Evolutionary conservation across 2,329 filamentous ascomycete species (phyloP).

Genomic region (Arthroderma sp.): DNA sequence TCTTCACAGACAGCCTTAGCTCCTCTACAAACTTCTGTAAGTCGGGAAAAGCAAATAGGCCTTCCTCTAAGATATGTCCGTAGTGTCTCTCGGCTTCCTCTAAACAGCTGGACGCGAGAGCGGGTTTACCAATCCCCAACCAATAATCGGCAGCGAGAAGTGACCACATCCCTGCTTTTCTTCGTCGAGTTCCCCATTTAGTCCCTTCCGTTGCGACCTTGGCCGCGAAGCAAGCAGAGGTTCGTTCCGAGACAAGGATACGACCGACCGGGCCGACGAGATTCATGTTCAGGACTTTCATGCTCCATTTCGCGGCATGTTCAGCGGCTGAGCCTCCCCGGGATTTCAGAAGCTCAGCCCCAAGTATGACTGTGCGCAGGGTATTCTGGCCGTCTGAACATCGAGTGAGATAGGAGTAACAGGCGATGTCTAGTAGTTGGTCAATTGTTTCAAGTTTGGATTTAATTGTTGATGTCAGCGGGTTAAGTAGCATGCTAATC

Average conservation of each 20-base stretch:
- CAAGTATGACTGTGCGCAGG: conserved; percentile 61
- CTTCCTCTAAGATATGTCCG: conserved; percentile 31
- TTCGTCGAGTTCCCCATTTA: conserved; percentile 56
- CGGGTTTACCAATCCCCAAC: conserved; percentile 62
- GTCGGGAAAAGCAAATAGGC: conserved; percentile 38
- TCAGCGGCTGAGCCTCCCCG: conserved; percentile 70
- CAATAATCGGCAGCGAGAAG: conserved; percentile 73
- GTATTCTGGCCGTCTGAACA: conserved; percentile 71
- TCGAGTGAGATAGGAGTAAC: conserved; percentile 83
- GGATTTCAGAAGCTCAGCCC: conserved; percentile 69
- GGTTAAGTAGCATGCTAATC: conserved; percentile 66
- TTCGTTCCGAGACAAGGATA: conserved; percentile 71
- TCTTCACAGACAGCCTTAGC: conserved; percentile 32
- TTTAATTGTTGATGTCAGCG: conserved; percentile 60
- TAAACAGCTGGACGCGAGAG: conserved; percentile 67
- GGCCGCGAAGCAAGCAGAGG: conserved; percentile 71
- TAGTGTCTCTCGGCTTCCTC: conserved; percentile 53
- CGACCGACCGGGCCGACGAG: conserved; percentile 65
- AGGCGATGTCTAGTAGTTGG: conserved; percentile 76
- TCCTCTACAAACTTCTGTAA: conserved; percentile 40
- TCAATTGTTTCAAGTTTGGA: conserved; percentile 69
- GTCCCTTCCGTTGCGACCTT: conserved; percentile 56
- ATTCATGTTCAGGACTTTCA: conserved; percentile 64
- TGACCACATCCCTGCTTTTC: conserved; percentile 86
- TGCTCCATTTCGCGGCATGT: conserved; percentile 76